phyloP scores from a whole-genome alignment of 441 rosid species.

The Jatropha podagrica region DNA sequence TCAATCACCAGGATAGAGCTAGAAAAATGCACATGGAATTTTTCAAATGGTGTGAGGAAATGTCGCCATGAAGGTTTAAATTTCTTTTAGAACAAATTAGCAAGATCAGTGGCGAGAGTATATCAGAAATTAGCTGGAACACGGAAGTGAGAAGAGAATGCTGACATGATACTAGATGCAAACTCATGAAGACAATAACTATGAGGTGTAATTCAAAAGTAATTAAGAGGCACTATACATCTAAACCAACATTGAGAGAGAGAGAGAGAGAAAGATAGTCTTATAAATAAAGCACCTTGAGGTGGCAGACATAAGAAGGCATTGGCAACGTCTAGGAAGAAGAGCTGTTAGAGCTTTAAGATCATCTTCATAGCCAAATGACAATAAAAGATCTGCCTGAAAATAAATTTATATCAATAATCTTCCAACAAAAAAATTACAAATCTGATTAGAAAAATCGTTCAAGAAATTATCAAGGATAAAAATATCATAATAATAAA shows the following conservation, averaged over 20 bases:
- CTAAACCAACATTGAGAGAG: background rate
- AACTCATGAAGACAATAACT: background rate
- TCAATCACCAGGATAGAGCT: background rate
- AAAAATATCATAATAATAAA: background rate
- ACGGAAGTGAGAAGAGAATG: no score
- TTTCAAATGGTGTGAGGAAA: background rate
- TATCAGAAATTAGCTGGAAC: no score
- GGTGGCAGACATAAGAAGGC: slow-evolving; percentile 98
- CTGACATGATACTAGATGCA: background rate
- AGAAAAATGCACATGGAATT: background rate
- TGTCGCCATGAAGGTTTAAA: no score
- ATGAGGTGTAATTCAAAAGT: background rate
- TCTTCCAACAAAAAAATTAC: background rate
- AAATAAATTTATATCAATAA: slow-evolving; percentile 34
- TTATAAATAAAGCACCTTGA: slow-evolving; percentile 54
- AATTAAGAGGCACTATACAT: background rate
- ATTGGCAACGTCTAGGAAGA: slow-evolving; percentile 82
- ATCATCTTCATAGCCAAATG: slow-evolving; percentile 92
- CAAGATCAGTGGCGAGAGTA: no score
- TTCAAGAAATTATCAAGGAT: background rate
- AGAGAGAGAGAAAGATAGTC: background rate
- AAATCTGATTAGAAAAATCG: background rate
- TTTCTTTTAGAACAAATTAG: no score
- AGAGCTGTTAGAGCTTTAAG: slow-evolving; percentile 76
- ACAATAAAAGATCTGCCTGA: slow-evolving; percentile 94